Percentiles rank a stretch among this genome's conserved stretches.
Evolutionary conservation across 2,329 filamentous ascomycete species (phyloP).

Genomic region (Scytalidium lignicola): DNA sequence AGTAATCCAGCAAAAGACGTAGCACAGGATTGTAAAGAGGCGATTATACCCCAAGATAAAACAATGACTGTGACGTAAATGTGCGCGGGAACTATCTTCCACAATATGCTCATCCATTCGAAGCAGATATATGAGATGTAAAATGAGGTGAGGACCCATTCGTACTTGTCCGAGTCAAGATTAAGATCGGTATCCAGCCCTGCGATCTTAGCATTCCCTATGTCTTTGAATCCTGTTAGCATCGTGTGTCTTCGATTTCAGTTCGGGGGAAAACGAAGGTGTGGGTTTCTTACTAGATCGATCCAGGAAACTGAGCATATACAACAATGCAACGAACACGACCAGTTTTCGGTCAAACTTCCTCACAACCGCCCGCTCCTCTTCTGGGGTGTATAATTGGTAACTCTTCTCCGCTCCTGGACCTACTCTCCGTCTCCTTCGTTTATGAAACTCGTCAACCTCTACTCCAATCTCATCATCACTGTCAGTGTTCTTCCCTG

Average conservation of each 20-base stretch:
- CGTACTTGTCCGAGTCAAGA: slow-evolving; percentile 45
- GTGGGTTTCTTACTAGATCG: slow-evolving; percentile 62
- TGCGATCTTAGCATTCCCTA: slow-evolving; percentile 58
- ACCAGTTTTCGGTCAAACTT: slow-evolving; percentile 77
- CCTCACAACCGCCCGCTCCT: slow-evolving; percentile 65
- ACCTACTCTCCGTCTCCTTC: slow-evolving; percentile 18
- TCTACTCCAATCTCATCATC: slow-evolving; percentile 10
- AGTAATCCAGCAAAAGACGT: slow-evolving; percentile 59
- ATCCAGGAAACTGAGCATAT: slow-evolving; percentile 81
- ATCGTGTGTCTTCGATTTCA: background rate
- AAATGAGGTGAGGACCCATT: slow-evolving; percentile 56
- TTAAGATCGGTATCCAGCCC: slow-evolving; percentile 59
- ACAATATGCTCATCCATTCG: slow-evolving; percentile 61
- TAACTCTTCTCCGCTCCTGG: slow-evolving; percentile 34
- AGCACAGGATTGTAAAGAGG: slow-evolving; percentile 65
- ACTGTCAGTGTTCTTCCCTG: slow-evolving; percentile 11
- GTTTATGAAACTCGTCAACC: slow-evolving; percentile 7
- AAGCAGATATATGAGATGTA: slow-evolving; percentile 60
- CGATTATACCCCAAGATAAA: slow-evolving; percentile 71
- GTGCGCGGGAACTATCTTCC: slow-evolving; percentile 55
- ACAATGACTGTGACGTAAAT: slow-evolving; percentile 59
- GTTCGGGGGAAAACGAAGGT: background rate
- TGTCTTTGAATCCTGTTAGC: slow-evolving; percentile 37
- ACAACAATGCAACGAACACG: slow-evolving; percentile 74
- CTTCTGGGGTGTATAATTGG: slow-evolving; percentile 56